A percentile compares a stretch with the other conserved stretches of the same genome.
These are phyloP conservation scores for Podaxis sp. DNA, from an alignment of 768 basidiomycete genomes.

Conservation along the genomic window DNA sequence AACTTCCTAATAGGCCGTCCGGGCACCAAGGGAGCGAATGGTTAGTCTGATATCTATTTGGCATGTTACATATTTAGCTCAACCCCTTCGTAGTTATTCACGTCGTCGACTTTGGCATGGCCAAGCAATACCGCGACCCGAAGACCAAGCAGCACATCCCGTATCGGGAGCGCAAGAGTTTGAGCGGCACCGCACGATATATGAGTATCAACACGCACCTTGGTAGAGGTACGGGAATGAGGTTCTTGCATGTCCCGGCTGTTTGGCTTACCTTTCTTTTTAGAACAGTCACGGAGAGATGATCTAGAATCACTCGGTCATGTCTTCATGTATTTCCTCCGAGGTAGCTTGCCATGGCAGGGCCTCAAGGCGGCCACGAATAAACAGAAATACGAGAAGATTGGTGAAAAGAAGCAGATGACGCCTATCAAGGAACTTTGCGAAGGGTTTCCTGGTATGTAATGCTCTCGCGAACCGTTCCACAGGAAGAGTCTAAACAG, in stretches of 20 bases:
- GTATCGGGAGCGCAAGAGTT: slow-evolving; percentile 95
- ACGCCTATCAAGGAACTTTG: slow-evolving; percentile 97
- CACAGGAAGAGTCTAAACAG: slow-evolving; percentile 13
- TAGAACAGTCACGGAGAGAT: slow-evolving; percentile 91
- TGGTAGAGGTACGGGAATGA: slow-evolving; percentile 70
- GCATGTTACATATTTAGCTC: slow-evolving; percentile 13
- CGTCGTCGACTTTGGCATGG: slow-evolving; percentile 99
- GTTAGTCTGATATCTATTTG: slow-evolving; percentile 39
- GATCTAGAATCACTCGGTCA: slow-evolving; percentile 99
- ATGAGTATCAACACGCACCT: slow-evolving; percentile 99
- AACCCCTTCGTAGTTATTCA: slow-evolving; percentile 65
- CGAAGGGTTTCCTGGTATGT: slow-evolving; percentile 89
- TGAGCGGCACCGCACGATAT: slow-evolving; percentile 97
- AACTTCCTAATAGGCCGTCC: slow-evolving; percentile 98
- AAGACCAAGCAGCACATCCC: slow-evolving; percentile 99
- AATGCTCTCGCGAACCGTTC: slow-evolving; percentile 5
- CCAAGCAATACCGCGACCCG: slow-evolving; percentile 98
- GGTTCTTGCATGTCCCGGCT: slow-evolving; percentile 9
- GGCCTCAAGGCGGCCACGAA: slow-evolving; percentile 99
- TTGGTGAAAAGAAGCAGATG: slow-evolving; percentile 99
- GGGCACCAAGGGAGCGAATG: slow-evolving; percentile 84
- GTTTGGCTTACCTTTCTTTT: slow-evolving; percentile 1
- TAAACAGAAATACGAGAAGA: slow-evolving; percentile 99
- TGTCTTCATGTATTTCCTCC: slow-evolving; percentile 99
- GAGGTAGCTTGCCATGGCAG: slow-evolving; percentile 98